Evolutionary conservation across 441 rosid species (phyloP), one percentile per base, ranked within the genome.

Genomic region (Capsella rubella): DNA sequence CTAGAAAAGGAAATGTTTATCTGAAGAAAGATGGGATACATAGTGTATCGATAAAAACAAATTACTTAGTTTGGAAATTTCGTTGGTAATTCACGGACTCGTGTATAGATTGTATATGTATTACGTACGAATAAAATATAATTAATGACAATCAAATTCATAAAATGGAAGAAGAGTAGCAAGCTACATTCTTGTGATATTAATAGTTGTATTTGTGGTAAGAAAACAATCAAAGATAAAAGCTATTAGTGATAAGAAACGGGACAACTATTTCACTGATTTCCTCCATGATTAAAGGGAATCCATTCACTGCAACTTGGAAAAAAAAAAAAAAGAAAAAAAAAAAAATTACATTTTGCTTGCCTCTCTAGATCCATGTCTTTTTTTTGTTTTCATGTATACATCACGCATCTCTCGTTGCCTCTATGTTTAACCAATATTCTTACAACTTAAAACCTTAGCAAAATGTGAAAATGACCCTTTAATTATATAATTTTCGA

Each of bases 331-430:
- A 32, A 2, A 47, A 47, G 27, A 55, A 61, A 28, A 49, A 72
- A 32, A 2, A 47, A 15, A 15, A 55, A 28, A 25, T 25, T 39
- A 9, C 25, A 60, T 42, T 14, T 67, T 51, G 57, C 25, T 61
- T 52, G 74, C 57, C 25, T 61, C 64, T 69, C 58, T 53, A 35
- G 79, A 75, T 53, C n/a, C 63, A 52, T 74, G 49, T 35, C 70
- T 62, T 69, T 62, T 69, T 62, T 69, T 75, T 62, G 43, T 45
- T 75, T 54, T 42, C 50, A 67, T 12, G 25, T 54, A 62, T 21
- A 21, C 2, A 21, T 75, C 79, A 69, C 79, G 74, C 65, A 54
- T 64, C 58, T 55, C 71, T 70, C 74, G 74, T 37, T 62, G 39
- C 65, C 52, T 63, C 27, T 45, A 27, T 27, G 52, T 46, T 46